Evolutionary conservation across 768 basidiomycete genomes (phyloP), one percentile per base, ranked within the genome.

Genomic region (Leccinum disarticulatum): DNA sequence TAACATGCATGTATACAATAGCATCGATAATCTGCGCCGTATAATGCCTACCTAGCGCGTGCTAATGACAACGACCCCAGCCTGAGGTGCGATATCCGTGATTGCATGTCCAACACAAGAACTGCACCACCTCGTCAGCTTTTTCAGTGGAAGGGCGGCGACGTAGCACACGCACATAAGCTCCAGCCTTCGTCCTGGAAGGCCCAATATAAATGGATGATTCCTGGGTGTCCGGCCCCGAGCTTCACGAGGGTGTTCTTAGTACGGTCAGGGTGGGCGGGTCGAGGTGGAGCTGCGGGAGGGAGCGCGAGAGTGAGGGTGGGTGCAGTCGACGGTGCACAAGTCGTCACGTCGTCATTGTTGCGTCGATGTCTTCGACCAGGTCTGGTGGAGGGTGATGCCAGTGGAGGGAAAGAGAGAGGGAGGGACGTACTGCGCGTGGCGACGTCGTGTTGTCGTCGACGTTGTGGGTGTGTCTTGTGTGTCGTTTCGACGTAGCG

Each of bases 1-100:
- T 87, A 55, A 99, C 87, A 5, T 98, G 97, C 83, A 99, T 96
- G 74, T 88, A 96, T 52, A 85, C 86, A 58, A 98, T 77, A 0
- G 95, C 90, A 64, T 22, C 22, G 22, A 22, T 22, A 22, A 22
- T 22, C 22, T 22, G 22, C 22, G 22, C 22, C 22, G 22, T 80
- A 70, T 98, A 98, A 72, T 91, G 90, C 22, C 22, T 22, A 22
- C 49, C 87, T 82, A 0, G 90, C 82, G 57, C 91, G 95, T 6
- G 76, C 66, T 5, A 88, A 71, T 25, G 91, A 92, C 49, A 99
- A 77, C 1, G 97, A 98, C 17, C 97, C 97, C 60, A 22, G 22
- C 22, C 22, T 22, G 22, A 93, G 77, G 55, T 81, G 82, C 4
- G 83, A 83, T 63, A 92, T 84, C 33, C 87, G 79, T 0, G 84